Base-by-base conservation (phyloP, 2,329 filamentous ascomycete genomes). In the Grosmannia penicillata region DNA sequence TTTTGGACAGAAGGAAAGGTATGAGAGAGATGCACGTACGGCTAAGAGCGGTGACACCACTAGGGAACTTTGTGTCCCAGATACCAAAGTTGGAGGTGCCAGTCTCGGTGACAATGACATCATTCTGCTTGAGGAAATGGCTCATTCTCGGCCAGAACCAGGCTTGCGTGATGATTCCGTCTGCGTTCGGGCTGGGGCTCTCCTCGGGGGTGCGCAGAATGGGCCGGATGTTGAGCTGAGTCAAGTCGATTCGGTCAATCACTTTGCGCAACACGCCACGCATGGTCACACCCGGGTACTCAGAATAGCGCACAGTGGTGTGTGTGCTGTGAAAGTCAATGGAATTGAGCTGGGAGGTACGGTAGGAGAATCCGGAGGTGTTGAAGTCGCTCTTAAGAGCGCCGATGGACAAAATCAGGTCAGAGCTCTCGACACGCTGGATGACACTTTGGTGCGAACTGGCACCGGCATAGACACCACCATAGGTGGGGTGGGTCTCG, bases 11-110 rank as follows among this genome's bases (percentile, higher is more conserved):
- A 13, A 13, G 31, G 25, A 15, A 18, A 4, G 25, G 6, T 14
- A 17, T 25, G 5, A n/a, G 9, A 14, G 11, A n/a, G n/a, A 7
- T 6, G 6, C 15, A 41, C 69, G 78, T 53, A 86, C 82, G 46
- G 40, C 45, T 48, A 15, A 48, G 39, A 3, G 43, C 45, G 8
- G 72, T 83, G n/a, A 87, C 81, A n/a, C 71, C 68, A 3, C 64
- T 55, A 0, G 85, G 85, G 61, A 93, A 91, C 30, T 72, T 72
- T 5, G 84, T 87, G 41, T 87, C 82, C 74, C 82, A 85, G 50
- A 91, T 82, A 40, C 86, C 86, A 55, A 93, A 89, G 60, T 86
- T 89, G 41, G 84, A 68, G 0, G 86, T 94, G 28, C 85, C 86
- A 3, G 85, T 93, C 56, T 93, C 86, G 0, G 85, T 89, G 36